phyloP scores from a whole-genome alignment of 345 rosid species.

The Citrus trifoliata region DNA sequence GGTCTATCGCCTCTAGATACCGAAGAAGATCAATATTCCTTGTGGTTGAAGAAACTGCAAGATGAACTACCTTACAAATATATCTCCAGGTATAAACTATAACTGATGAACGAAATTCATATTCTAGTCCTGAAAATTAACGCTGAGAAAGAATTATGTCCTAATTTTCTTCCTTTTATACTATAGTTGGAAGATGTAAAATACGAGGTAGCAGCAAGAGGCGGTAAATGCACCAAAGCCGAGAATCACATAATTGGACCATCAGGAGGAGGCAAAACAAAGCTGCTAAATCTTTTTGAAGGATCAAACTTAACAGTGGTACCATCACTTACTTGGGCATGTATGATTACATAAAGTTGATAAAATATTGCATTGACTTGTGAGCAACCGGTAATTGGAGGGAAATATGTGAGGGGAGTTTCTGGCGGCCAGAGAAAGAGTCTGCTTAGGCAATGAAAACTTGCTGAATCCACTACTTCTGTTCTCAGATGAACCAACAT shows the following conservation, averaged over 20 bases:
- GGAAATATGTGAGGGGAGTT: conserved; percentile 24
- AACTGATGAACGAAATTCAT: neutral
- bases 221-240: neutral
- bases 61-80: conserved; percentile 21
- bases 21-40: conserved; percentile 4
- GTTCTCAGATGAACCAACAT: conserved; percentile 32
- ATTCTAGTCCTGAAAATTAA: no score
- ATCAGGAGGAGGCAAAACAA: conserved; percentile 39
- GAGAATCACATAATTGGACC: conserved; percentile 31
- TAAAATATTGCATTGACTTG: neutral
- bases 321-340: conserved; percentile 5
- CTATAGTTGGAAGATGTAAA: conserved; percentile 5
- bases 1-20: neutral
- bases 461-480: conserved; percentile 32
- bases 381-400: conserved; percentile 15
- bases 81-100: conserved; percentile 24
- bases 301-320: conserved; percentile 11
- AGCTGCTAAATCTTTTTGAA: conserved; percentile 26
- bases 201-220: conserved; percentile 14
- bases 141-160: no score
- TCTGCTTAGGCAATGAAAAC: conserved; percentile 32
- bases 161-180: no score
- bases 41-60: conserved; percentile 5
- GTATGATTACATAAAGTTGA: neutral
- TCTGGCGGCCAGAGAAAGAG: conserved; percentile 38